phyloP scores from a whole-genome alignment of 495 filamentous ascomycete species.

The Amorphotheca resinae region DNA sequence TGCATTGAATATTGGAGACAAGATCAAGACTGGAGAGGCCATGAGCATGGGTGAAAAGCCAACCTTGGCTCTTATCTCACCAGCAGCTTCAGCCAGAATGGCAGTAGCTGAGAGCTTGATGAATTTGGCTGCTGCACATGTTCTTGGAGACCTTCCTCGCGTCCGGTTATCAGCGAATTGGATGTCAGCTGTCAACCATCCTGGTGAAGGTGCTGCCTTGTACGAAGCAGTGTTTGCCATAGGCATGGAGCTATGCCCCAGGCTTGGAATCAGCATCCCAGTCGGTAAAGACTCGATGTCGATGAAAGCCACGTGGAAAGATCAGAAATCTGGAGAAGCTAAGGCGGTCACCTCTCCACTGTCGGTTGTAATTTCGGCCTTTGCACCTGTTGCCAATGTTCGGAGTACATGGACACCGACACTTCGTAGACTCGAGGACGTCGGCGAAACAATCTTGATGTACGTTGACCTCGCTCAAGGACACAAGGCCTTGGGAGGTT shows the following conservation, averaged over 20 bases:
- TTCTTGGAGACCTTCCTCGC: constrained; percentile 60
- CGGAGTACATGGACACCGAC: constrained; percentile 87
- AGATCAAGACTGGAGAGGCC: constrained; percentile 70
- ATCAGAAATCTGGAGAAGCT: constrained; percentile 46
- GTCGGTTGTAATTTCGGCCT: constrained; percentile 81
- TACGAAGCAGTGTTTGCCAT: constrained; percentile 94
- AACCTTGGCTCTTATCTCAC: constrained; percentile 76
- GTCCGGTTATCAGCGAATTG: constrained; percentile 92
- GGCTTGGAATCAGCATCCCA: constrained; percentile 80
- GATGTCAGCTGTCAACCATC: constrained; percentile 93
- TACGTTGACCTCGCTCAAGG: constrained; percentile 81
- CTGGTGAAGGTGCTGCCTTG: constrained; percentile 84
- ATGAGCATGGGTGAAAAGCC: constrained; percentile 98
- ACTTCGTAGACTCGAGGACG: constrained; percentile 68
- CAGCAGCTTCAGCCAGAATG: constrained; percentile 91
- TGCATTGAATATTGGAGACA: constrained; percentile 48
- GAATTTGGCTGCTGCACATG: constrained; percentile 81
- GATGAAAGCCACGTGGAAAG: constrained; percentile 96
- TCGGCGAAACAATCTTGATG: constrained; percentile 80
- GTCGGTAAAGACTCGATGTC: constrained; percentile 97
- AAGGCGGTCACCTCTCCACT: constrained; percentile 89
- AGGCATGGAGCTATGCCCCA: constrained; percentile 70
- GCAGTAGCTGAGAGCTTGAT: constrained; percentile 88
- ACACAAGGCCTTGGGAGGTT: constrained; percentile 73
- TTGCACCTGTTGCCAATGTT: constrained; percentile 67